Conservation (phyloP, 2,329 filamentous ascomycete genomes). For the Scedosporium boydii region DNA sequence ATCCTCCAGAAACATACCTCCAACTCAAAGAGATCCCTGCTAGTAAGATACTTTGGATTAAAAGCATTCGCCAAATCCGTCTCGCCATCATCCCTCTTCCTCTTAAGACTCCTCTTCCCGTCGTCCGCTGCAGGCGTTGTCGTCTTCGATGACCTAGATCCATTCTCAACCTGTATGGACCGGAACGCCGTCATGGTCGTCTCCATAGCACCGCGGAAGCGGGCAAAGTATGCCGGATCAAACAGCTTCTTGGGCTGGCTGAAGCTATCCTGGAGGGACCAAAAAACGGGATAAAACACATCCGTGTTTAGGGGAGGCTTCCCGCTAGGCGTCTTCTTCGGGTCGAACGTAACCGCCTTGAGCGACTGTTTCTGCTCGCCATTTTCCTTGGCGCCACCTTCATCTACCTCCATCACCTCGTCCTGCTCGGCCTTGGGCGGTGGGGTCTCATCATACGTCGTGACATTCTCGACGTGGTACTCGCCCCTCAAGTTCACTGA, state of each 20-base stretch:
- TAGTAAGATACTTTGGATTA: conserved; percentile 98
- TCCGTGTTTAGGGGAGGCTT: conserved; percentile 48
- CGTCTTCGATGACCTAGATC: conserved; percentile 37
- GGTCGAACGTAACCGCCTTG: conserved; percentile 27
- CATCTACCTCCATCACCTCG: conserved; percentile 60
- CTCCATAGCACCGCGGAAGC: conserved; percentile 71
- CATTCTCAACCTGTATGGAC: conserved; percentile 38
- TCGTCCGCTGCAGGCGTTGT: conserved; percentile 39
- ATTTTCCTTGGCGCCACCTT: conserved; percentile 26
- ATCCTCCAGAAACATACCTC: conserved; percentile 49
- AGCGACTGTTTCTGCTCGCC: conserved; percentile 19
- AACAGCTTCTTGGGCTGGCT: conserved; percentile 83
- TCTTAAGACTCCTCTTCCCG: conserved; percentile 55
- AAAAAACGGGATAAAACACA: conserved; percentile 81
- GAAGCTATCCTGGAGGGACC: conserved; percentile 86
- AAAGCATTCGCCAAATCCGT: conserved; percentile 63
- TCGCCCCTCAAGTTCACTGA: conserved; percentile 94
- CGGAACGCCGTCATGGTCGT: conserved; percentile 50
- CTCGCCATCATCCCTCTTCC: conserved; percentile 54
- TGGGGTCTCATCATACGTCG: conserved; percentile 60
- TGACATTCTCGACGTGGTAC: conserved; percentile 92
- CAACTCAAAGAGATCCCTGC: conserved; percentile 86
- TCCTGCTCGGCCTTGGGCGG: conserved; percentile 19
- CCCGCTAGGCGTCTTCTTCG: conserved; percentile 2
- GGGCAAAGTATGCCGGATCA: conserved; percentile 57